Conservation (phyloP, 208 protist species). For the Entamoeba invadens region DNA sequence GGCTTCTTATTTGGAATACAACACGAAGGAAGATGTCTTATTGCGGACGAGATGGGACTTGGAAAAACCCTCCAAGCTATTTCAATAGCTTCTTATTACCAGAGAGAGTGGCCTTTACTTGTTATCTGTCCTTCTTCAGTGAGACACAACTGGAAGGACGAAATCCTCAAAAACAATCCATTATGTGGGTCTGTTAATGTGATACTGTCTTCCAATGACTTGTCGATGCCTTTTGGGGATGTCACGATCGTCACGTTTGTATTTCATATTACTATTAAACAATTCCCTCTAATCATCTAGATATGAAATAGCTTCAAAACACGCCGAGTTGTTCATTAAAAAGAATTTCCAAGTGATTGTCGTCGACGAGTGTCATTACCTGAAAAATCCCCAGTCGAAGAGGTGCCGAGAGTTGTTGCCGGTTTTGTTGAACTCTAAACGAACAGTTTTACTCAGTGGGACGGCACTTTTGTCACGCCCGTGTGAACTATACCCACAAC, state of each 20-base stretch:
- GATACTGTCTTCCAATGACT: slow-evolving; percentile 1
- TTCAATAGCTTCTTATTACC: slow-evolving; percentile 8
- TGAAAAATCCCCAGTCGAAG: slow-evolving; percentile 32
- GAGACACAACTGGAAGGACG: slow-evolving; percentile 9
- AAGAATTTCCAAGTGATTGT: slow-evolving; percentile 19
- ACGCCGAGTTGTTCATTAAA: neutral
- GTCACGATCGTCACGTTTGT: neutral
- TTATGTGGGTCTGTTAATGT: neutral
- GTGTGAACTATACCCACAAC: slow-evolving; percentile 25
- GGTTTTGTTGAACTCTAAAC: slow-evolving; percentile 14
- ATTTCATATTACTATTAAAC: no score
- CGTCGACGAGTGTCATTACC: slow-evolving; percentile 31
- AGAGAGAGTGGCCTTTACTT: slow-evolving; percentile 20
- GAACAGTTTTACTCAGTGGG: slow-evolving; percentile 29
- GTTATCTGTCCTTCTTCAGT: slow-evolving; percentile 24
- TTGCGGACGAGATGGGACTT: slow-evolving; percentile 26
- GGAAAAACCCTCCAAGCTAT: slow-evolving; percentile 22
- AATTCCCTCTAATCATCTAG: no score
- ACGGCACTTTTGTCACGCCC: slow-evolving; percentile 29
- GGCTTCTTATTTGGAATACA: slow-evolving; percentile 4
- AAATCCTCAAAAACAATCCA: neutral
- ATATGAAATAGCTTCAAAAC: neutral
- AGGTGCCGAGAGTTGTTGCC: slow-evolving; percentile 24
- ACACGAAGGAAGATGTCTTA: slow-evolving; percentile 14
- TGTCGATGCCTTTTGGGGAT: neutral